Evolutionary conservation across 2,329 filamentous ascomycete species (phyloP).

Genomic region (Neoarthrinium moseri): DNA sequence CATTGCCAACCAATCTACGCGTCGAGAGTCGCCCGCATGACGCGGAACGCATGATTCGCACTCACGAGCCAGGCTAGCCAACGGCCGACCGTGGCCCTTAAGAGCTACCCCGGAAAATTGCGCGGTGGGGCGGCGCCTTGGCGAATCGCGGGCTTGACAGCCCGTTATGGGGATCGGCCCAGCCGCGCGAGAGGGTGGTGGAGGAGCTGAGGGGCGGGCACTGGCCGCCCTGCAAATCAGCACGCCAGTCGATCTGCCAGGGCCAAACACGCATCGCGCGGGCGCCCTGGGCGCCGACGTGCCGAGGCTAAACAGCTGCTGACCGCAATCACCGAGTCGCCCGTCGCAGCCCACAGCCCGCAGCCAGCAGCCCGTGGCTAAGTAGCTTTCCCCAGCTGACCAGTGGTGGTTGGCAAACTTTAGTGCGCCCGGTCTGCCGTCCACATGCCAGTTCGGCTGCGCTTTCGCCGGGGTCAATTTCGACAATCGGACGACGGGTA

Average conservation of each 20-base stretch:
- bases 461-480: not conserved
- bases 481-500: too few relatives aligned
- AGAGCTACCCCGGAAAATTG: constrained; percentile 1
- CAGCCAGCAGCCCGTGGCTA: not conserved
- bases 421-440: not conserved
- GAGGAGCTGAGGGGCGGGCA: too few relatives aligned
- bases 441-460: constrained; percentile 2
- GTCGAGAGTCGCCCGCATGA: too few relatives aligned
- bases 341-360: not conserved
- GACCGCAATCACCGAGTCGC: constrained; percentile 8
- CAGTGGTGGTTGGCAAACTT: not conserved
- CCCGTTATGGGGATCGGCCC: constrained; percentile 1
- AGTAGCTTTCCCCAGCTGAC: not conserved
- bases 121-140: not conserved
- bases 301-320: constrained; percentile 6
- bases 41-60: too few relatives aligned
- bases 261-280: not conserved
- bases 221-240: not conserved
- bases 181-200: not conserved
- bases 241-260: not conserved
- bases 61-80: too few relatives aligned
- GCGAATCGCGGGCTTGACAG: constrained; percentile 4
- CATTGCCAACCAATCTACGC: too few relatives aligned
- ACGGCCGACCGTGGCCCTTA: too few relatives aligned
- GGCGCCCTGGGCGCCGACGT: not conserved